Evolutionary conservation across 441 rosid genomes (phyloP), one percentile per base, ranked within the genome.

Genomic region (Pelargonium cotyledonis): DNA sequence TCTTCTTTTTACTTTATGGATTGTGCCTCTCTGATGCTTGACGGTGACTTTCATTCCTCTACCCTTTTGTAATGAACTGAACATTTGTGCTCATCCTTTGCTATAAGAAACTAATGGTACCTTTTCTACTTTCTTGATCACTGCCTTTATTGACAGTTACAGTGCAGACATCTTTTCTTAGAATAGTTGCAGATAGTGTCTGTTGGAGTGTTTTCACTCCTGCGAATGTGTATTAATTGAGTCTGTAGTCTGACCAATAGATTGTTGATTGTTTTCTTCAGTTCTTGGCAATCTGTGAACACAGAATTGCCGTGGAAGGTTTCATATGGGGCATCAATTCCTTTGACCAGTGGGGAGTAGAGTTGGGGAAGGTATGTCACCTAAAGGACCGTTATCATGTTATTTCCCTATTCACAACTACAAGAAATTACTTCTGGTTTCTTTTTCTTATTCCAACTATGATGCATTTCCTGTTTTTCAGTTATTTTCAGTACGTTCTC

Each of bases 311-410:
- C 6, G 99, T 87, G 55, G 91, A 94, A 86, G 96, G 99, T 69
- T 91, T 90, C 68, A 43, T 91, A 35, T 94, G 96, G 99, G 94
- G 94, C 73, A 88, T 94, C 80, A 91, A 94, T 76, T 91, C 96
- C 65, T 94, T 94, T 70, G 99, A 94, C 71, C 99, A 94, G 78
- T 94, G 99, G 96, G 97, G 99, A 77, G 99, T 90, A 60, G 99
- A 94, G 85, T 74, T 94, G 99, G 68, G 90, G 2, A 15, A 15
- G 21, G 21, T 51, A 5, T 51, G 21, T 51, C 58, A 15, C 19
- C 21, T 51, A 11, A 51, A 51, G 6, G 1, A 31, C 58, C 58
- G 5, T 15, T n/a, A 51, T 18, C 58, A 51, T 51, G 8, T 8
- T 4, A 4, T 8, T 4, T 3, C 38, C 38, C 38, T 31, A 26